Base-by-base conservation (phyloP, 257 asterid species). In the Capsicum chinense region DNA sequence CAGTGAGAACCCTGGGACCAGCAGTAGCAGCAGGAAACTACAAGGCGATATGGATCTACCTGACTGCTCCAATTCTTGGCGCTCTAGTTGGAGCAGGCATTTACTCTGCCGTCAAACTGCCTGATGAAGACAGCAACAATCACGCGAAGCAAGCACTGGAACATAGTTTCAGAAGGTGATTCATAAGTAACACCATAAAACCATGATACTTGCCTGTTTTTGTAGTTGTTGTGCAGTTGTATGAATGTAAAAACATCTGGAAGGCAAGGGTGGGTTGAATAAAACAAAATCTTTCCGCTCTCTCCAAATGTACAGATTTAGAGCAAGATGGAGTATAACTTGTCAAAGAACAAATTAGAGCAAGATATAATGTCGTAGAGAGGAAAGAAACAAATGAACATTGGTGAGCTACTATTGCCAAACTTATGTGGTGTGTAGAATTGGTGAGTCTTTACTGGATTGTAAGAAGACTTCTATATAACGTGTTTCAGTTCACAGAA, bases 1-100 rank as follows among this genome's bases (percentile, higher is more conserved):
- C 99, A 37, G 98, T 91, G 79, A 90, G 98, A 73, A 95, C 94
- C 15, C 86, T 95, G 11, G 97, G 99, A 47, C 98, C 99, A 35
- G 98, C 98, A 48, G 87, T 95, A 79, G 97, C 92, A 21, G 93
- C 92, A 33, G 92, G 89, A 92, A 94, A 95, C 89, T 95, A 87
- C 26, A 90, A 85, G 83, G 97, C 88, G 59, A 90, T 95, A 35
- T 95, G 98, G 99, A 83, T 95, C 10, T 95, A 95, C 91, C 87
- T 95, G 3, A 92, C 92, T 37, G 97, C 99, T 37, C 99, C 99
- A 0, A 37, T 92, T 16, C 86, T 94, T 0, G 99, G 99, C 3
- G 94, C 98, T 63, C 89, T 95, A 14, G 90, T 92, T 3, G 98
- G 99, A 21, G 97, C 97, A 2, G 98, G 94, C 5, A 87, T 87